phyloP scores from a whole-genome alignment of 2,329 filamentous ascomycete genomes.

The Aspergillus ruber region DNA sequence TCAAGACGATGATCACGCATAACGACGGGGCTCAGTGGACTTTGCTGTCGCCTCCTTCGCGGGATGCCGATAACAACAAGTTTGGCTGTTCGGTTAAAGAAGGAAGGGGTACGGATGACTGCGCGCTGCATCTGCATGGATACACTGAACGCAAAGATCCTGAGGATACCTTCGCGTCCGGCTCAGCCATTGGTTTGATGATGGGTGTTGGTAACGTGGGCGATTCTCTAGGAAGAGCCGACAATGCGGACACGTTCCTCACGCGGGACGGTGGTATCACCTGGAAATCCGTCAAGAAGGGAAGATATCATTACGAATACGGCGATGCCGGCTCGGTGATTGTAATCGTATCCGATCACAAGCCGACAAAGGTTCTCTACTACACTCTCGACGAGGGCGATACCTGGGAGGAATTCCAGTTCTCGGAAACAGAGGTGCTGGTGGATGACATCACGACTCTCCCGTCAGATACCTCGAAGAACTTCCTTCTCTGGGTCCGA shows the following conservation, averaged over 20 bases:
- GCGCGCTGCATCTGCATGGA: slow-evolving; percentile 86
- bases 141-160: slow-evolving; percentile 86
- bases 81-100: slow-evolving; percentile 60
- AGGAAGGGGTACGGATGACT: slow-evolving; percentile 54
- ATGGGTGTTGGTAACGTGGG: slow-evolving; percentile 91
- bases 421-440: slow-evolving; percentile 63
- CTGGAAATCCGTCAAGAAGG: slow-evolving; percentile 82
- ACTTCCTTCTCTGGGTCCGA: slow-evolving; percentile 83
- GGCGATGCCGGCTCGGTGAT: slow-evolving; percentile 93
- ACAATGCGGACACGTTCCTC: slow-evolving; percentile 83
- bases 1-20: slow-evolving; percentile 89
- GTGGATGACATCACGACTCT: slow-evolving; percentile 81
- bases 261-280: slow-evolving; percentile 82
- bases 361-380: slow-evolving; percentile 60
- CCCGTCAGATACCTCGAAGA: slow-evolving; percentile 79
- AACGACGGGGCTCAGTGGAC: slow-evolving; percentile 91
- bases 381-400: slow-evolving; percentile 78
- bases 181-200: slow-evolving; percentile 82
- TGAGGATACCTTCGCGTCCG: slow-evolving; percentile 78
- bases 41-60: slow-evolving; percentile 63
- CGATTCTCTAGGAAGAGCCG: slow-evolving; percentile 56
- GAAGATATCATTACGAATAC: slow-evolving; percentile 86
- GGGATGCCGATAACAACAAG: slow-evolving; percentile 63
- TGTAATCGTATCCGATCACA: slow-evolving; percentile 70
- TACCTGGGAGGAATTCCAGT: slow-evolving; percentile 70